Evolutionary conservation across 2,329 filamentous ascomycete genomes (phyloP), one percentile per base, ranked within the genome.

Genomic region (Hypoxylon sp.): DNA sequence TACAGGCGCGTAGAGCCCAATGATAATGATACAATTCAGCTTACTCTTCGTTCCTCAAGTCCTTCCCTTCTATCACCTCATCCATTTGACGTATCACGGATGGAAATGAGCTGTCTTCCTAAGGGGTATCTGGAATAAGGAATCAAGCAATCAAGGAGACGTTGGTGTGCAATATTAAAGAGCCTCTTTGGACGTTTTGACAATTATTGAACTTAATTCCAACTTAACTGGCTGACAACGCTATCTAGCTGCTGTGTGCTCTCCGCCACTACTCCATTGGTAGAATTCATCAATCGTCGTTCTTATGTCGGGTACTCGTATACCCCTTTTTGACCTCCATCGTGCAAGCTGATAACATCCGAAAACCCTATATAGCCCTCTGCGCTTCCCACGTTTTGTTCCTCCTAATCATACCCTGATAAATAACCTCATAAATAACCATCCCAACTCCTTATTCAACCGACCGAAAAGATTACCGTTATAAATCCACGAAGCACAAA

Each of bases 401-500:
- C 43, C 27, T 51, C 17, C 10, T 11, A 18, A 7, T 18, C 11
- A 10, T 29, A 43, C 9, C 41, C 24, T 9, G 24, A 43, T 24
- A 24, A 41, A 13, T 15, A 5, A 42, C 8, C 3, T 24, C 3
- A n/a, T 7, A 47, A 26, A 45, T 47, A 40, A 35, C 46, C 57
- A 18, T 11, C 10, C 54, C 54, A 61, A 61, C 57, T 60, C 60
- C 60, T n/a, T 59, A 52, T 42, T 13, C 24, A 29, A 55, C 20
- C 21, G 49, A 46, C 35, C 26, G 55, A 52, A 35, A 17, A 17
- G n/a, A 2, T 27, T 51, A 60, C 20, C n/a, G n/a, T n/a, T n/a
- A 7, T 50, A 45, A 29, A 46, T 23, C 46, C 37, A 2, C 20
- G 18, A 38, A 18, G n/a, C 7, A n/a, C 18, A 2, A 3, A 10